Conservation (phyloP, 345 rosid genomes). For the Salix udensis region DNA sequence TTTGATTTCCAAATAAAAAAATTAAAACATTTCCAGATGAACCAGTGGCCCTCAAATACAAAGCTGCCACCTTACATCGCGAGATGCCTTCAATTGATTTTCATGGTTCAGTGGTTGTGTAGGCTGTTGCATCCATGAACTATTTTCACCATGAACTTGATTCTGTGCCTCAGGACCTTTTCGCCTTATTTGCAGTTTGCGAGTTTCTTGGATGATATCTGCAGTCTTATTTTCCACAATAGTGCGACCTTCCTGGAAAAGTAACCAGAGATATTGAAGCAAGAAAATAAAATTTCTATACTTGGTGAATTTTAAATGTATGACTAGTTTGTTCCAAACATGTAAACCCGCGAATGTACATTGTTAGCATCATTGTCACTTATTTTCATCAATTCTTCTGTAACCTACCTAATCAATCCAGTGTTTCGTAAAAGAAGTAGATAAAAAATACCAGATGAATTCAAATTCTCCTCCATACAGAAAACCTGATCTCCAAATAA, state of each 20-base stretch:
- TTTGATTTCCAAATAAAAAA: not conserved
- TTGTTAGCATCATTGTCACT: not conserved
- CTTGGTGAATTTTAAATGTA: not conserved
- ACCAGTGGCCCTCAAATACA: constrained; percentile 41
- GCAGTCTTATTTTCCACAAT: constrained; percentile 77
- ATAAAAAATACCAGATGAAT: not conserved
- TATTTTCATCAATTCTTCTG: not conserved
- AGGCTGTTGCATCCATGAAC: constrained; percentile 49
- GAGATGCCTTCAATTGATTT: constrained; percentile 95
- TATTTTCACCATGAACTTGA: constrained; percentile 36
- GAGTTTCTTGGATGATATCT: constrained; percentile 67
- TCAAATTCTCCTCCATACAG: not conserved
- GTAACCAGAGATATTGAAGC: not conserved
- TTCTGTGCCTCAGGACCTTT: constrained; percentile 51
- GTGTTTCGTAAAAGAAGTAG: not conserved
- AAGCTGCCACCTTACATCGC: constrained; percentile 93
- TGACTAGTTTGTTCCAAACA: not conserved
- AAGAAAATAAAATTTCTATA: not conserved
- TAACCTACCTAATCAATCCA: not conserved
- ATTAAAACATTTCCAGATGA: constrained; percentile 19
- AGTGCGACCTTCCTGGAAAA: constrained; percentile 75
- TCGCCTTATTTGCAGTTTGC: constrained; percentile 65
- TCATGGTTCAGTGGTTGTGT: constrained; percentile 53
- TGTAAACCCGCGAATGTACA: not conserved
- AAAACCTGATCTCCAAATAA: not conserved